phyloP scores from a whole-genome alignment of 2,329 filamentous ascomycete genomes.

The Dactylellina sp. region DNA sequence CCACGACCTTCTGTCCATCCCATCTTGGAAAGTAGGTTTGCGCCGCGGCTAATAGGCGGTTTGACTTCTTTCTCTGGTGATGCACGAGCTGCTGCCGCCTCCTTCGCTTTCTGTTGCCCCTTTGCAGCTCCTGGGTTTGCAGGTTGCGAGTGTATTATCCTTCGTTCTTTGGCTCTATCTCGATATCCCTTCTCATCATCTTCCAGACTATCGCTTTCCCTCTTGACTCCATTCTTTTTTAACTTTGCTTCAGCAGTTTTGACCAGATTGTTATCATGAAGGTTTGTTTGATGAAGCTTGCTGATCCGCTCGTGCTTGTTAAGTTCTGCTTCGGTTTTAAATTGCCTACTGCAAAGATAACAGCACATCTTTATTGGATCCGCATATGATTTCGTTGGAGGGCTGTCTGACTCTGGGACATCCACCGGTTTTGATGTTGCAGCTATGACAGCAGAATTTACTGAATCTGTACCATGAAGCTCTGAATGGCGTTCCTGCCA shows the following conservation, averaged over 20 bases:
- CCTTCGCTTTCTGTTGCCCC: conserved; percentile 61
- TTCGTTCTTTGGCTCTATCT: conserved; percentile 76
- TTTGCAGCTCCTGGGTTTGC: conserved; percentile 65
- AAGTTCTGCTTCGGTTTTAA: conserved; percentile 69
- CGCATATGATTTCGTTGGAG: conserved; percentile 71
- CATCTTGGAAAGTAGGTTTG: conserved; percentile 77
- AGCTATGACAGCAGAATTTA: conserved; percentile 44
- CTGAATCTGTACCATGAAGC: conserved; percentile 67
- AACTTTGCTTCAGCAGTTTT: conserved; percentile 64
- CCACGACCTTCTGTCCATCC: conserved; percentile 76
- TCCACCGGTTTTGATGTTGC: conserved; percentile 57
- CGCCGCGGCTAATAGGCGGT: conserved; percentile 66
- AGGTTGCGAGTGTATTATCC: conserved; percentile 73
- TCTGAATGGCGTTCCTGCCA: conserved; percentile 79
- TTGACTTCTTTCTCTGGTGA: conserved; percentile 66
- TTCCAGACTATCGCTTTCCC: conserved; percentile 58
- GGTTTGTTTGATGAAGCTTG: conserved; percentile 70
- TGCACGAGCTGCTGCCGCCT: conserved; percentile 58
- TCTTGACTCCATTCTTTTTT: conserved; percentile 60
- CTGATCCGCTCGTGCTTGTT: conserved; percentile 72
- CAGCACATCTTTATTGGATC: conserved; percentile 71
- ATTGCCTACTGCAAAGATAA: conserved; percentile 72
- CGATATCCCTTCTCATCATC: conserved; percentile 66
- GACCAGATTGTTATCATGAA: conserved; percentile 68
- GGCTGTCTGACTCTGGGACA: conserved; percentile 61